These are phyloP conservation scores for Elaeis oleifera DNA, from an alignment of 202 grass and related monocot species.

Conservation along the genomic window DNA sequence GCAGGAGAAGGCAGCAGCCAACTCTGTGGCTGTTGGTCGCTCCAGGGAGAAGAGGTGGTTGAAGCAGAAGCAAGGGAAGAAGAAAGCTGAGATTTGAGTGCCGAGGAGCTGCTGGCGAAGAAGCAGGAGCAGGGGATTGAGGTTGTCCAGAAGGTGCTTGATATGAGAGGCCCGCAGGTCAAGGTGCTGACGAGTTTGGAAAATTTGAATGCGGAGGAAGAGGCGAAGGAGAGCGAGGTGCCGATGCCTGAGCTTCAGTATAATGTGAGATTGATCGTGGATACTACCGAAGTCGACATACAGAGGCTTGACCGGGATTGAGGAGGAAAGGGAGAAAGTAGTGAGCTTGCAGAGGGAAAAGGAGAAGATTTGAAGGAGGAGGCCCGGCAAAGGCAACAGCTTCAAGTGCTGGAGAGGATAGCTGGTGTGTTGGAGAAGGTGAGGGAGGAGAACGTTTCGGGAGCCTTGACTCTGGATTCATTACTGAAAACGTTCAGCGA, in stretches of 20 bases:
- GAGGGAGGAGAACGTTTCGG: constrained; percentile 42
- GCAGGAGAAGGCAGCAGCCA: constrained; percentile 34
- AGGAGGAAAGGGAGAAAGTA: constrained; percentile 66
- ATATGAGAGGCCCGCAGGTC: constrained; percentile 79
- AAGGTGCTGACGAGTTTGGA: constrained; percentile 58
- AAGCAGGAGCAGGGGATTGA: constrained; percentile 49
- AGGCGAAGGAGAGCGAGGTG: constrained; percentile 67
- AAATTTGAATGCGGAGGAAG: constrained; percentile 56
- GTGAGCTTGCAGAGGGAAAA: constrained; percentile 65
- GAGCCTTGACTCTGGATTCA: constrained; percentile 52
- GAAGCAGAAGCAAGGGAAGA: constrained; percentile 43
- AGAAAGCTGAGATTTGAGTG: constrained; percentile 58
- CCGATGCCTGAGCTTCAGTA: constrained; percentile 88
- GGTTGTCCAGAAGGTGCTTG: constrained; percentile 74
- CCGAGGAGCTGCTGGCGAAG: constrained; percentile 65
- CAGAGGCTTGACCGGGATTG: constrained; percentile 64
- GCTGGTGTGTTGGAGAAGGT: constrained; percentile 52
- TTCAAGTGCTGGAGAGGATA: constrained; percentile 66
- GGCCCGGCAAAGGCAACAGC: constrained; percentile 42
- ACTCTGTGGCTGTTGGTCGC: not conserved
- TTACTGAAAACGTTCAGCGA: constrained; percentile 53
- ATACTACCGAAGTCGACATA: constrained; percentile 69
- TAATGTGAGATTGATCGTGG: constrained; percentile 73
- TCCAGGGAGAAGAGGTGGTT: constrained; percentile 71
- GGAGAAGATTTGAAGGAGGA: constrained; percentile 66